A percentile compares a stretch with the other conserved stretches of the same genome.
Conservation (phyloP, 805 yeast genomes). For the Candida berthetii region DNA sequence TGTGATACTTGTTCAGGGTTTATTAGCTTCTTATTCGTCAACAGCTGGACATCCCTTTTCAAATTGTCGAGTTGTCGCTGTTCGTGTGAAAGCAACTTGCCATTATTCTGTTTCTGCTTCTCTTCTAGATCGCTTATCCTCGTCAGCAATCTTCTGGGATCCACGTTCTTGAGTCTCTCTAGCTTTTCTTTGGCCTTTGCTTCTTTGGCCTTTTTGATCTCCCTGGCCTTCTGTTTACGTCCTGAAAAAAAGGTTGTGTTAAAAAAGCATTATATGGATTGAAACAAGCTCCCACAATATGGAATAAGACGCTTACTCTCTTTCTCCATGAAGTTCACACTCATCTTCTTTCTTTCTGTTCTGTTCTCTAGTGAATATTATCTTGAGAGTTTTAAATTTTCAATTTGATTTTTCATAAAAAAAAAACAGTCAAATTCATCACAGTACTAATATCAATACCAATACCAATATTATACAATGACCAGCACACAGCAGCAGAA, state of each 20-base stretch:
- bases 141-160: constrained; percentile 15
- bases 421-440: background rate
- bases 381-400: too few relatives aligned
- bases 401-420: too few relatives aligned
- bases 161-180: constrained; percentile 17
- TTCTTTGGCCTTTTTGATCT: constrained; percentile 19
- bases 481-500: background rate
- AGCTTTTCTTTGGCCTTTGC: constrained; percentile 13
- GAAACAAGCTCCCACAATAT: too few relatives aligned
- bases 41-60: constrained; percentile 34
- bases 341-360: background rate
- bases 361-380: background rate
- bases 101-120: constrained; percentile 24
- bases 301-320: too few relatives aligned
- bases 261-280: too few relatives aligned
- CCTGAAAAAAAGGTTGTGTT: constrained; percentile 9
- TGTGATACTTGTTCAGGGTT: constrained; percentile 2
- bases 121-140: constrained; percentile 19
- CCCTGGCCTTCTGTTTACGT: constrained; percentile 19
- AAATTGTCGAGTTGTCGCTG: constrained; percentile 27
- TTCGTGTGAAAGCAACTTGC: constrained; percentile 27
- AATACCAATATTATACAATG: background rate
- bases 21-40: constrained; percentile 18
- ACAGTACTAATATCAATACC: background rate
- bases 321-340: constrained; percentile 4